Base-by-base conservation (phyloP, 495 filamentous ascomycete genomes). In the Articulospora tetracladia region DNA sequence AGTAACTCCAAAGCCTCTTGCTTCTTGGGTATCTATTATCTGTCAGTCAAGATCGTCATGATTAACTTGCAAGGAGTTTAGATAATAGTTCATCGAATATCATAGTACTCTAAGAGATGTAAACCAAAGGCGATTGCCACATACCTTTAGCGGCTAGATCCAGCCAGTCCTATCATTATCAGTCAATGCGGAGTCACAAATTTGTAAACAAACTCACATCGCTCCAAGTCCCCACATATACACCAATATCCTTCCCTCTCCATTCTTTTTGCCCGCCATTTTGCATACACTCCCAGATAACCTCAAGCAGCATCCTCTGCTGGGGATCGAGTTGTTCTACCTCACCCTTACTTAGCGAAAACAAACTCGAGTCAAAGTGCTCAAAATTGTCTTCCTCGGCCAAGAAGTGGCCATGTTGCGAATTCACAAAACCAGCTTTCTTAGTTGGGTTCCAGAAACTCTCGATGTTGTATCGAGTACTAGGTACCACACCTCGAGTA, bases 261-360 rank as follows among this genome's bases (percentile, higher is more conserved):
- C 66, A 34, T 12, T 47, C 59, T 13, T 66, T 66, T 10, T 71
- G 53, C 1, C 80, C 84, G 25, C 79, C 81, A 50, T 75, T 75
- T 59, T 86, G 83, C 28, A 86, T 67, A 4, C 81, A 81, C 59
- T 79, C 78, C 58, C 81, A 82, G 10, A 78, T 72, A 8, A 77
- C 74, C 62, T 86, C 83, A 22, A 86, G 74, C n/a, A 79, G 58
- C 52, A 79, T 62, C 22, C 83, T 72, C 39, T 83, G 80, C 67
- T 79, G 77, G 0, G 83, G 83, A 62, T 86, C 83, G 36, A 84
- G 79, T 46, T 75, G 74, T 44, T 73, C 76, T 10, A 83, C 80
- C 57, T 88, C 85, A 11, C 72, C 74, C 1, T 74, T 74, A 1
- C 73, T 71, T 60, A 86, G 75, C 62, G 77, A 79, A 72, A 86